Percentiles rank a stretch among this genome's conserved stretches.
phyloP scores from a whole-genome alignment of 75 land plant species.

The Cupressus sempervirens region DNA sequence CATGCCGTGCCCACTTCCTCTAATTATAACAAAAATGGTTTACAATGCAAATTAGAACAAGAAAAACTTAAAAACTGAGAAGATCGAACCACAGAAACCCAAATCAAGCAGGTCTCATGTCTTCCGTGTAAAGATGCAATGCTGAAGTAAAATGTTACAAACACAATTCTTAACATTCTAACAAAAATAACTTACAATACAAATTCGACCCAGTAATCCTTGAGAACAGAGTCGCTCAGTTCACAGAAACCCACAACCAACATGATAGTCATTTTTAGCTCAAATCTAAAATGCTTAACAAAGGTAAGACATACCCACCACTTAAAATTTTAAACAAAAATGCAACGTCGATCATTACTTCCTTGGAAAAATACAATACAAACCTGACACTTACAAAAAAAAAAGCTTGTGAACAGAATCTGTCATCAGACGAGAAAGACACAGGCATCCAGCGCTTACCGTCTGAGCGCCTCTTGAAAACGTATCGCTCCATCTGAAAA shows the following conservation, averaged over 20 bases:
- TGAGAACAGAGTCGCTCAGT: neutral
- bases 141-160: neutral
- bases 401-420: neutral
- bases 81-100: neutral
- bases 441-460: constrained; percentile 21
- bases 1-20: neutral
- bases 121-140: neutral
- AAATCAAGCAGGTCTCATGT: neutral
- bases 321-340: neutral
- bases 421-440: neutral
- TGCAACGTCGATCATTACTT: no score
- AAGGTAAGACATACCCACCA: neutral
- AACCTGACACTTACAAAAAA: neutral
- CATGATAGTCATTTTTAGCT: neutral
- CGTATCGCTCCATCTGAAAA: constrained; percentile 81
- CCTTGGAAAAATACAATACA: neutral
- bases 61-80: neutral
- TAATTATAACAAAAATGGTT: neutral
- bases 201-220: neutral
- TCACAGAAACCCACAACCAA: neutral
- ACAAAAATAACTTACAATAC: neutral
- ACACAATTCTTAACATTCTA: neutral
- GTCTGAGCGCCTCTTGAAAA: constrained; percentile 63
- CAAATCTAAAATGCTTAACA: neutral
- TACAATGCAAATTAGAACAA: neutral